These are phyloP conservation scores for Arabidopsis lyrata DNA, from an alignment of 441 rosid species.

Conservation along the genomic window DNA sequence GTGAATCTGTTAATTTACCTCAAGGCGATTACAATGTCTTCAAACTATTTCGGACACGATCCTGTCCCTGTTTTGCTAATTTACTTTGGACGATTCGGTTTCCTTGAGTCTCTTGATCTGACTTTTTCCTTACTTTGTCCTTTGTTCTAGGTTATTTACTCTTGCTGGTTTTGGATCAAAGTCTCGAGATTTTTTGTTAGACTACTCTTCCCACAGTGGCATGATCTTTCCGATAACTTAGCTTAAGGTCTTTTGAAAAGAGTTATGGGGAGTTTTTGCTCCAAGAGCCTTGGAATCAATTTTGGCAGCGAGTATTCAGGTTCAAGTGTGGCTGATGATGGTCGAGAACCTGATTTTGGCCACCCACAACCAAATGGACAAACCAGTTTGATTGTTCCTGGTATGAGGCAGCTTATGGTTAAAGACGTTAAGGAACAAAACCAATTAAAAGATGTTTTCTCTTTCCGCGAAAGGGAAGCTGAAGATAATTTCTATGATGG, in stretches of 20 bases:
- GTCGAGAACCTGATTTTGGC: slow-evolving; percentile 38
- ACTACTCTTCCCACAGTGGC: slow-evolving; percentile 10
- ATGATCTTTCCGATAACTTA: slow-evolving; percentile 27
- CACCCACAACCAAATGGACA: slow-evolving; percentile 36
- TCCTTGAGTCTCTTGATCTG: slow-evolving; percentile 28
- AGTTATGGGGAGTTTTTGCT: slow-evolving; percentile 67
- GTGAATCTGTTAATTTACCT: slow-evolving; percentile 27
- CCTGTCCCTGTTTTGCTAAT: background rate
- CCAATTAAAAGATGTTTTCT: slow-evolving; percentile 44
- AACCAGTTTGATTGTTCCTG: slow-evolving; percentile 43
- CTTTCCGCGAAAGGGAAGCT: slow-evolving; percentile 36
- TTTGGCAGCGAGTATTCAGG: slow-evolving; percentile 49
- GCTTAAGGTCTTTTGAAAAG: slow-evolving; percentile 33
- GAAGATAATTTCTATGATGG: slow-evolving; percentile 62
- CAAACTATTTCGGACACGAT: slow-evolving; percentile 33
- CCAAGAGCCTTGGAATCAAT: slow-evolving; percentile 48
- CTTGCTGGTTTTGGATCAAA: slow-evolving; percentile 31
- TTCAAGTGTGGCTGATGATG: slow-evolving; percentile 49
- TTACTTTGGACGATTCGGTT: slow-evolving; percentile 1
- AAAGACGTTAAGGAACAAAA: slow-evolving; percentile 47
- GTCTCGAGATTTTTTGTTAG: slow-evolving; percentile 18
- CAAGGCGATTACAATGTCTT: slow-evolving; percentile 37
- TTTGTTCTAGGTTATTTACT: slow-evolving; percentile 27
- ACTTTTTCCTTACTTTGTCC: slow-evolving; percentile 30
- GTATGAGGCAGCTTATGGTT: slow-evolving; percentile 46